Evolutionary conservation across 176 grass and related monocot genomes (phyloP).

Genomic region (Eremochloa ophiuroides): DNA sequence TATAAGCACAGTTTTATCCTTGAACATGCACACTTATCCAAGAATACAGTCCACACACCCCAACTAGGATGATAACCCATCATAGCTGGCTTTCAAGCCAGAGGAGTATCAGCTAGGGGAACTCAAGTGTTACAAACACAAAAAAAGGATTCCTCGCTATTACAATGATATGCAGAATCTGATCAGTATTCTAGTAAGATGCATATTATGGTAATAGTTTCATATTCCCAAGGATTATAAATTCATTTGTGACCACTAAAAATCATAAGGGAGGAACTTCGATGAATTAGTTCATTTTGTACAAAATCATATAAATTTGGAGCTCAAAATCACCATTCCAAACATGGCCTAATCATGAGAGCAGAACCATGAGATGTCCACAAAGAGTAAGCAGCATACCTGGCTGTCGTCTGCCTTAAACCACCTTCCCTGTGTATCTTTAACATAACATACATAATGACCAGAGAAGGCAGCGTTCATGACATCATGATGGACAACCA

Average conservation of each 20-base stretch:
- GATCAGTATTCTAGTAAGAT: background rate
- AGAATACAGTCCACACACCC: background rate
- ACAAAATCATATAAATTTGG: background rate
- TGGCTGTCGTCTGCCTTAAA: conserved; percentile 81
- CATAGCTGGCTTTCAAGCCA: conserved; percentile 9
- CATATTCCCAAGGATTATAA: background rate
- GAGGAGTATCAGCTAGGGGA: background rate
- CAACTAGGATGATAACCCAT: background rate
- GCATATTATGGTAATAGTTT: background rate
- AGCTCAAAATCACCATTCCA: background rate
- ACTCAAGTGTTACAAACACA: background rate
- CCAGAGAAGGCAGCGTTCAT: conserved; percentile 91
- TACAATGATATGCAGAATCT: background rate
- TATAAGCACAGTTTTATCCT: background rate
- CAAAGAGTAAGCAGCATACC: conserved; percentile 43
- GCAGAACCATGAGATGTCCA: background rate
- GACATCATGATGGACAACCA: conserved; percentile 87
- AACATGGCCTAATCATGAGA: background rate
- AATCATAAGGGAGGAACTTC: background rate
- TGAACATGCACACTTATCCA: background rate
- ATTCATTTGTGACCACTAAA: background rate
- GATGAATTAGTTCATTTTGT: background rate
- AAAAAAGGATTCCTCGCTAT: conserved; percentile 2
- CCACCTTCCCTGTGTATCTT: conserved; percentile 78
- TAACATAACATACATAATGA: conserved; percentile 94